Evolutionary conservation across 2,329 filamentous ascomycete genomes (phyloP), one percentile per base, ranked within the genome.

Genomic region (Eutypella sp.): DNA sequence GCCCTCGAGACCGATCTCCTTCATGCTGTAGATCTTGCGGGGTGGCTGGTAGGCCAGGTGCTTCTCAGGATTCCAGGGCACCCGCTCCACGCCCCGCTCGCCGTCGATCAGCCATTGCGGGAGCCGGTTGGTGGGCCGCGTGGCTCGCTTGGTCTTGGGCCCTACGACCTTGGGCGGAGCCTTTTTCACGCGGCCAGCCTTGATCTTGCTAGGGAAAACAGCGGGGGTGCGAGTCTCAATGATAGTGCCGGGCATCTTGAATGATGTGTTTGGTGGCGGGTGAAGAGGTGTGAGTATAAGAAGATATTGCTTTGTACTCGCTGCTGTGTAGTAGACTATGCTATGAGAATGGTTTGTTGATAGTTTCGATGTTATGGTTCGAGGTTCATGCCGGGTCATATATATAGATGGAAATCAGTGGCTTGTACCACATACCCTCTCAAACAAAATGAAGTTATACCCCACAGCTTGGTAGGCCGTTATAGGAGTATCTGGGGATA

Each of bases 1-100:
- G 46, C 68, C 67, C 20, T 73, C 64, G 48, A 71, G 74, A 4
- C 73, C 76, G 41, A 82, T 66, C 33, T 81, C 76, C 52, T 71
- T 67, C 78, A 81, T 81, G 15, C 67, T 73, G 53, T 76, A 58
- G 40, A 75, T 61, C 47, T 72, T 64, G 10, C 68, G 62, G 20
- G 74, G 71, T 27, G 68, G 60, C 36, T 67, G 64, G 57, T 67
- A 76, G 8, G 60, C 60, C 18, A 82, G 58, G 56, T 81, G 78
- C 54, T 68, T 72, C 45, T 61, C 57, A 5, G 76, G 69, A 42
- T 76, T 63, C 57, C 81, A 82, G 10, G 44, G 7, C 8, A 29
- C 43, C 3, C 41, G 24, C 5, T 47, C 42, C 2, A 41, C 45
- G 7, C 40, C 27, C 23, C 51, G 48, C 5, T 58, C 58, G 8